Percentiles rank a stretch among this genome's conserved stretches.
These are phyloP conservation scores for Thermothielavioides terrestris DNA, from an alignment of 495 filamentous ascomycete species.

Conservation along the genomic window DNA sequence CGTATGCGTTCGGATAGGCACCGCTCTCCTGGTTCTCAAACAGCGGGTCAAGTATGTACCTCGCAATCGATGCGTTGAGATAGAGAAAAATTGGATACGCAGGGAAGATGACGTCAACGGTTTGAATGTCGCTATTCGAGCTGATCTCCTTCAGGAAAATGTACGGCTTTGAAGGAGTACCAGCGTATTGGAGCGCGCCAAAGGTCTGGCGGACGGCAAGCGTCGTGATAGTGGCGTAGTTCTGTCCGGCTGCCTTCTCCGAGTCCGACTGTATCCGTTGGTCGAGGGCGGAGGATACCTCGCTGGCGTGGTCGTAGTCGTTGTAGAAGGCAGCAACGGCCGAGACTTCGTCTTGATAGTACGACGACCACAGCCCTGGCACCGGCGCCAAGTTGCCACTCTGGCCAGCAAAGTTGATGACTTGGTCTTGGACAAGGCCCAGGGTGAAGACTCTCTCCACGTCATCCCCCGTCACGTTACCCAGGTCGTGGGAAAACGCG, in stretches of 20 bases:
- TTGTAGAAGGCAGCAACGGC: constrained; percentile 63
- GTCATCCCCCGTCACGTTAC: constrained; percentile 22
- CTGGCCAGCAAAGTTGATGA: constrained; percentile 67
- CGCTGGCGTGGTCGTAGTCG: constrained; percentile 51
- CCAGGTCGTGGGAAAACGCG: constrained; percentile 74
- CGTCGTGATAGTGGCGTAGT: constrained; percentile 77
- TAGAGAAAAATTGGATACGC: constrained; percentile 85
- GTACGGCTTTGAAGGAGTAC: constrained; percentile 66
- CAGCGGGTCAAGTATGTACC: constrained; percentile 81
- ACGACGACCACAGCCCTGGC: constrained; percentile 70
- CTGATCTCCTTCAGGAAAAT: constrained; percentile 94
- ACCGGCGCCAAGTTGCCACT: constrained; percentile 57
- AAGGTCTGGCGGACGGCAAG: constrained; percentile 81
- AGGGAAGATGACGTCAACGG: constrained; percentile 94
- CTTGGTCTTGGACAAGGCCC: constrained; percentile 62
- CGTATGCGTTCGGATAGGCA: constrained; percentile 77
- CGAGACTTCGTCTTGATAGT: constrained; percentile 46
- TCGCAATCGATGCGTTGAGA: constrained; percentile 70
- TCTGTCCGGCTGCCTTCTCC: constrained; percentile 49
- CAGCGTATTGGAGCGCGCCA: constrained; percentile 76
- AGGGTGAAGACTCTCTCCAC: constrained; percentile 62
- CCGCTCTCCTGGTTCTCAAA: constrained; percentile 87
- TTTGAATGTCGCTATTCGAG: constrained; percentile 87
- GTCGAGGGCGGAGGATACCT: constrained; percentile 55
- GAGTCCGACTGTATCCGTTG: constrained; percentile 63